Base-by-base conservation (phyloP, 1,139 yeast species). In the Casaregolazyma suthepensis region DNA sequence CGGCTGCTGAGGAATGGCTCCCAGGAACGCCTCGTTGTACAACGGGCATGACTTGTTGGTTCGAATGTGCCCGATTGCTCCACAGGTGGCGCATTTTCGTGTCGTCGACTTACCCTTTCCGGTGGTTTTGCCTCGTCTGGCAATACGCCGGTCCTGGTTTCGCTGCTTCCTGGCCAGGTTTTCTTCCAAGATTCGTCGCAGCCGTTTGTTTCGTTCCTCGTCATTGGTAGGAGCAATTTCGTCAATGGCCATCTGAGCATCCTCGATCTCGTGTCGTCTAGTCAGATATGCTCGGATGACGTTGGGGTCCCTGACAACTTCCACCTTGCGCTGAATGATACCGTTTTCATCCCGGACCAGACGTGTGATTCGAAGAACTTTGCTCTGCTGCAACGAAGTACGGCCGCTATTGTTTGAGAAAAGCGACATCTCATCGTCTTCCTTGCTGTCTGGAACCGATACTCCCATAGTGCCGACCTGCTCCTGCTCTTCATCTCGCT, bases 41-140 rank as follows among this genome's bases (percentile, higher is more conserved):
- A 90, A 76, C n/a, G 98, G 98, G 71, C 98, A 91, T 52, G 81
- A 76, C 66, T 85, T 85, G 68, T 89, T 90, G 9, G 98, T 91
- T 65, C 95, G 78, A 59, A 91, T 93, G 68, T 93, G 99, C 0
- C 98, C 99, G 62, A 87, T 79, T 2, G 93, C 95, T 26, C 98
- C 98, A 76, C 98, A 93, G 1, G 95, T 86, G 4, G 95, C 90
- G 72, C 98, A 93, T 64, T 89, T 80, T 66, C 98, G 76, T 6
- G 87, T 84, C 1, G 87, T 87, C 54, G 90, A 82, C 66, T 87
- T 88, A 48, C 69, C 72, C 38, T 68, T 67, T 5, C 69, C 70
- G 17, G 63, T 61, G 18, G 71, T 68, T 46, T 64, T 62, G 35
- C 66, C 64, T 65, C 80, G 81, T 50, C 83, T 75, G 4, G 82